phyloP scores from a whole-genome alignment of 768 basidiomycete genomes.

The Thelephora aurantiotincta region DNA sequence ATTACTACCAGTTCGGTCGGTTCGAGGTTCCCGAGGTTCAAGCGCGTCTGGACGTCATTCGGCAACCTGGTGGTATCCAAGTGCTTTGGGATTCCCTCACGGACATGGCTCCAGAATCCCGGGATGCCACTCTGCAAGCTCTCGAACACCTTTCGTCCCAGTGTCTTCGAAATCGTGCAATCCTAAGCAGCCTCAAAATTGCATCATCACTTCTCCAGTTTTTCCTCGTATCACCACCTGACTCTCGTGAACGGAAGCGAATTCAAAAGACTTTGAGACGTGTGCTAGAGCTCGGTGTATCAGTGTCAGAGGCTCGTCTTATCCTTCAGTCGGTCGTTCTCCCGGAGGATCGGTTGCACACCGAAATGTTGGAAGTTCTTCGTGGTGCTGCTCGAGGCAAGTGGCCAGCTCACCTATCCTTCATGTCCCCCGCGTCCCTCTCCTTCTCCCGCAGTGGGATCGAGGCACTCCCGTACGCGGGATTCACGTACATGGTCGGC shows the following conservation, averaged over 20 bases:
- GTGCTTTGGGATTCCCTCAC: slow-evolving; percentile 40
- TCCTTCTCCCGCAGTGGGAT: slow-evolving; percentile 31
- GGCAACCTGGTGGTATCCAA: slow-evolving; percentile 45
- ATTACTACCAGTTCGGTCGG: slow-evolving; percentile 18
- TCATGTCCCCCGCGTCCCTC: slow-evolving; percentile 42
- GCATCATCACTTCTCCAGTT: slow-evolving; percentile 36
- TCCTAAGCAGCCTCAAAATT: slow-evolving; percentile 46
- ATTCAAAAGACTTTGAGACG: slow-evolving; percentile 49
- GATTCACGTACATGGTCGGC: slow-evolving; percentile 62
- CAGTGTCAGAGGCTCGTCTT: slow-evolving; percentile 43
- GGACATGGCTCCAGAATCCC: slow-evolving; percentile 24
- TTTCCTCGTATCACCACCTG: slow-evolving; percentile 21
- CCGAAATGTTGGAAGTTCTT: slow-evolving; percentile 56
- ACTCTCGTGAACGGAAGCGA: slow-evolving; percentile 33
- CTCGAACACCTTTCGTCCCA: slow-evolving; percentile 46
- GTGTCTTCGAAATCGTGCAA: slow-evolving; percentile 57
- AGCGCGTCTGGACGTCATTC: slow-evolving; percentile 35
- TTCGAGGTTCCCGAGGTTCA: slow-evolving; percentile 20
- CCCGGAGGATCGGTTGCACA: slow-evolving; percentile 36
- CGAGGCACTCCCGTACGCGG: slow-evolving; percentile 41
- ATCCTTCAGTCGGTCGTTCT: slow-evolving; percentile 47
- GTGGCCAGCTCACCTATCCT: slow-evolving; percentile 69
- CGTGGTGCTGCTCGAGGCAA: slow-evolving; percentile 57
- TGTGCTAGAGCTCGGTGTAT: slow-evolving; percentile 66
- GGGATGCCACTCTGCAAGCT: slow-evolving; percentile 42